These are phyloP conservation scores for Coemansia sp. DNA, from an alignment of 192 early-diverging fungal genomes.

Conservation along the genomic window DNA sequence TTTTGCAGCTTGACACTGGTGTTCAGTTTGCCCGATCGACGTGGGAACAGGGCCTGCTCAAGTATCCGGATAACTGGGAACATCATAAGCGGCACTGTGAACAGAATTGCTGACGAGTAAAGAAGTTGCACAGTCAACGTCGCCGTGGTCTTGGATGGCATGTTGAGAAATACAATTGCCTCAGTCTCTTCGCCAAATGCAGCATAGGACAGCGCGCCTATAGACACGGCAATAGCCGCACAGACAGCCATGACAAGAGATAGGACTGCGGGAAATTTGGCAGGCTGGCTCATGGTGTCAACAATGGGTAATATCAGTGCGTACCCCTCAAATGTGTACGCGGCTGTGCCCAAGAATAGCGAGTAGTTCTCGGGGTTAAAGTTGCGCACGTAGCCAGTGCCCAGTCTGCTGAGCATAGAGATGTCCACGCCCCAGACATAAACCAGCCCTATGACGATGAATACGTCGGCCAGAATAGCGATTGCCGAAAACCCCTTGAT, in stretches of 20 bases:
- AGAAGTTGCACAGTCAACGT: conserved; percentile 73
- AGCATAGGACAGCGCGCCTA: conserved; percentile 79
- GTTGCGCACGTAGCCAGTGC: conserved; percentile 56
- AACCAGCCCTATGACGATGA: conserved; percentile 80
- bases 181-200: conserved; percentile 81
- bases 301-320: conserved; percentile 72
- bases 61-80: conserved; percentile 89
- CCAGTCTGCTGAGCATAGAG: conserved; percentile 57
- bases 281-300: conserved; percentile 77
- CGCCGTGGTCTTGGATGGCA: conserved; percentile 62
- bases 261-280: conserved; percentile 77
- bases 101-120: conserved; percentile 89
- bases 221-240: conserved; percentile 68
- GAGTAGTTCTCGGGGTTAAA: conserved; percentile 78
- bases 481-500: conserved; percentile 83
- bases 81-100: conserved; percentile 85
- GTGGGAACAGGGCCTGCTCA: conserved; percentile 74
- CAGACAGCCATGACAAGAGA: conserved; percentile 72
- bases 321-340: conserved; percentile 86
- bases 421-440: conserved; percentile 83
- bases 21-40: conserved; percentile 72
- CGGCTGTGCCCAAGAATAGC: conserved; percentile 91
- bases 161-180: conserved; percentile 84
- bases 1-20: conserved; percentile 76
- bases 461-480: conserved; percentile 86